Base-by-base conservation (phyloP, 208 protist genomes). In the Acanthamoeba royreba region DNA sequence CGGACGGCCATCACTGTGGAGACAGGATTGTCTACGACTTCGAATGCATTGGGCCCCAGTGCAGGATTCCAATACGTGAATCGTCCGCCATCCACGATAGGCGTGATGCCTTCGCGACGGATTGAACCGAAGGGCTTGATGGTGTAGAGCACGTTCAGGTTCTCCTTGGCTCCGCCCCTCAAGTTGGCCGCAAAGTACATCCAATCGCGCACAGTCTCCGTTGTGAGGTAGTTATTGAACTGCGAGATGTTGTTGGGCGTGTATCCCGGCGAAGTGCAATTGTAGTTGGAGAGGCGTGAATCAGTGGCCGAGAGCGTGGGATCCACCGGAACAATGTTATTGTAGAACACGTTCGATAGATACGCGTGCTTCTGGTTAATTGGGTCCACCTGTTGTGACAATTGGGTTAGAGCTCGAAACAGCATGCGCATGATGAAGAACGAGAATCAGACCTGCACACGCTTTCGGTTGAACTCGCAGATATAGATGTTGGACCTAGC, bases 61-160 rank as follows among this genome's bases (percentile, higher is more conserved):
- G 85, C 28, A 9, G 94, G 94, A 38, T 95, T 95, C 92, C 93
- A 95, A 89, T 95, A 95, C 33, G 58, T 58, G 53, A 95, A 95
- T 22, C 93, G 9, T 4, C 86, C 94, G 47, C 91, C 91, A 33
- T 74, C 61, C 33, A 17, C 0, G 4, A 74, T 35, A 0, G 61
- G 0, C 1, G 87, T 86, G 46, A 92, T 4, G 49, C 87, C 87
- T 58, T 92, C 87, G n/a, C 9, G 9, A 31, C 8, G 33, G 3
- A 94, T 77, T 8, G 49, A 92, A n/a, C 4, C 3, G 74, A 89
- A 19, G 25, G 93, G 93, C 40, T 93, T 22, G n/a, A 94, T n/a
- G 33, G 33, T 11, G 43, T 4, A 72, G 38, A 95, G 46, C 40
- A 95, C 92, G 90, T 94, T 94, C 25, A 94, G 8, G 0, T 0